Percentiles rank a stretch among this genome's conserved stretches.
Evolutionary conservation across 768 basidiomycete species (phyloP).

Genomic region (Kwoniella shandongensis): DNA sequence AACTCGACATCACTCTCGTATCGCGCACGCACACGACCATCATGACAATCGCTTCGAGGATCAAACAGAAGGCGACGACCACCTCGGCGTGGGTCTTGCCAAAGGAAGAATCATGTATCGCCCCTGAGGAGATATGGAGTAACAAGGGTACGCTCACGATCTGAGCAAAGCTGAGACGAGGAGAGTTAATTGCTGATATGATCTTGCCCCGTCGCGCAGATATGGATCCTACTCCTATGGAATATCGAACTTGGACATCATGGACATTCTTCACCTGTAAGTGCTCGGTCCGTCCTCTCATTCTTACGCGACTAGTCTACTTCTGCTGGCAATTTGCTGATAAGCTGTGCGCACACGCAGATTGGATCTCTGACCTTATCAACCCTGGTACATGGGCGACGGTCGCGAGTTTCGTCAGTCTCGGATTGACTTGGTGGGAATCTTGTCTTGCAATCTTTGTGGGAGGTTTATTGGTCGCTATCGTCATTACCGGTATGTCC

Average conservation of each 20-base stretch:
- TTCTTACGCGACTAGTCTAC: neutral
- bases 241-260: constrained; percentile 34
- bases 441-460: constrained; percentile 80
- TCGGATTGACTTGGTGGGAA: constrained; percentile 61
- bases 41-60: constrained; percentile 14
- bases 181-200: constrained; percentile 8
- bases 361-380: constrained; percentile 40
- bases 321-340: neutral
- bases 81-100: constrained; percentile 37
- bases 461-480: constrained; percentile 77
- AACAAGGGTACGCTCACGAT: constrained; percentile 36
- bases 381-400: constrained; percentile 38
- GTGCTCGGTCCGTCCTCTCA: neutral
- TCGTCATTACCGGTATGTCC: constrained; percentile 37
- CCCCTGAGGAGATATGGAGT: constrained; percentile 37
- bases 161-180: no score
- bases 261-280: constrained; percentile 41
- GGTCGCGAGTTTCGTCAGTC: constrained; percentile 27
- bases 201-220: constrained; percentile 13
- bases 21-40: no score
- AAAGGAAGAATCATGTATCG: constrained; percentile 43
- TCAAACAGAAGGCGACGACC: constrained; percentile 15
- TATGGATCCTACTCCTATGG: constrained; percentile 39
- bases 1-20: no score
- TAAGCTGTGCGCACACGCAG: constrained; percentile 11